Base-by-base conservation (phyloP, 1,284 basidiomycete species). In the Irpex sp. region DNA sequence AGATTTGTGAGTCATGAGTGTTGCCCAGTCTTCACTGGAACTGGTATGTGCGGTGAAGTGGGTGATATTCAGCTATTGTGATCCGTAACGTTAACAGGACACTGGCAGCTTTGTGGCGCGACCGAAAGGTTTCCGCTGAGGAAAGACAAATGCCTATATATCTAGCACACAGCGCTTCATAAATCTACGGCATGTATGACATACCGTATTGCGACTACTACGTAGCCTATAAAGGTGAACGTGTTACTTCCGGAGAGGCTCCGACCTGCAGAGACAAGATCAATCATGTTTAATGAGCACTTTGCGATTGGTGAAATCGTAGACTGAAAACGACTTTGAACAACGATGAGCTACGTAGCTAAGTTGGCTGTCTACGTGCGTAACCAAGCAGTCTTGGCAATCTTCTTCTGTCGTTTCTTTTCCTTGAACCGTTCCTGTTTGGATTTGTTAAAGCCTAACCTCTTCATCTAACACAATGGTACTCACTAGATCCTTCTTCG, bases 371-470 rank as follows among this genome's bases (percentile, higher is more conserved):
- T 33, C 61, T 65, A 92, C 67, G 90, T 92, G 74, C 93, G 85
- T 67, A 96, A 73, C 94, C 93, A 96, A 5, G 93, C 93, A 6
- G 92, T 94, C 77, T 92, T 93, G 55, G 92, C 87, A 5, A 89
- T 83, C 78, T 94, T 94, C 80, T 94, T 93, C 73, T 83, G 80
- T 66, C 78, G 82, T 75, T 94, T 94, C 79, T 94, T 90, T 72
- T 92, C 90, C 73, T 89, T 92, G 77, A 92, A 95, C 47, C 92
- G 86, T 69, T 95, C 92, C 93, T 95, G 59, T 62, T 63, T 62
- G 57, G 61, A 60, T 61, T 58, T 21, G 50, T 55, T 60, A n/a
- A 39, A 64, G 50, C 54, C 39, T 56, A 61, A 26, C 51, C 11
- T 58, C 56, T 21, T 15, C 35, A 50, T 59, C 43, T 26, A 64